Base-by-base conservation (phyloP, 2,329 filamentous ascomycete species). In the Fusarium dimerum region DNA sequence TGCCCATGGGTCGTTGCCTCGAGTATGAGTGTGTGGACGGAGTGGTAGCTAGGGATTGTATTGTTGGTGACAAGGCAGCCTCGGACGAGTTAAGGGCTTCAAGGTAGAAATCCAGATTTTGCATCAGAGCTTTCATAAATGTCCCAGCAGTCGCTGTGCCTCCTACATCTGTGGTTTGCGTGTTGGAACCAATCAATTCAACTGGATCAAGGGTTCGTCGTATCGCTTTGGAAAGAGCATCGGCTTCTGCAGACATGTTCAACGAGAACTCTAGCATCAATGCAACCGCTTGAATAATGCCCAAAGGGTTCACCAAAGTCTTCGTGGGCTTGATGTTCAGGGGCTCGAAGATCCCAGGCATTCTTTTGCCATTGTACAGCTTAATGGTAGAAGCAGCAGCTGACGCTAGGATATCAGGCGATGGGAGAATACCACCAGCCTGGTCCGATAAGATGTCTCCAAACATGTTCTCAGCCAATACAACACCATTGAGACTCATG, bases 361-460 rank as follows among this genome's bases (percentile, higher is more conserved):
- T 38, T 5, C 6, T 40, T 5, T 12, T 10, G 12, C 26, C 32
- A 5, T 36, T 17, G 10, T 29, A 30, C n/a, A 2, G n/a, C 17
- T 46, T 9, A 1, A 50, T 42, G 1, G 38, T 39, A 2, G 50
- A 45, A 2, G 55, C 30, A 11, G 56, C 47, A 1, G 53, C 57
- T 4, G 57, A 60, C 9, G 57, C 50, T 3, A 54, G 34, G 1
- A 52, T 43, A 30, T 58, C 46, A 42, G 47, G 44, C 1, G 55
- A 56, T 12, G 18, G 18, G 2, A 56, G 43, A 40, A 65, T 62
- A 1, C 47, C 62, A 18, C 48, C 55, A 7, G 61, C 62, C 6
- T 63, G 50, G 18, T 66, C 64, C 10, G 62, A 64, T 2, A 67
- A 44, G 12, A 66, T 60, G 29, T 66, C 64, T 1, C 64, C 64